Evolutionary conservation across 1,139 yeast species (phyloP).

Genomic region (Yamadazyma siamensis): DNA sequence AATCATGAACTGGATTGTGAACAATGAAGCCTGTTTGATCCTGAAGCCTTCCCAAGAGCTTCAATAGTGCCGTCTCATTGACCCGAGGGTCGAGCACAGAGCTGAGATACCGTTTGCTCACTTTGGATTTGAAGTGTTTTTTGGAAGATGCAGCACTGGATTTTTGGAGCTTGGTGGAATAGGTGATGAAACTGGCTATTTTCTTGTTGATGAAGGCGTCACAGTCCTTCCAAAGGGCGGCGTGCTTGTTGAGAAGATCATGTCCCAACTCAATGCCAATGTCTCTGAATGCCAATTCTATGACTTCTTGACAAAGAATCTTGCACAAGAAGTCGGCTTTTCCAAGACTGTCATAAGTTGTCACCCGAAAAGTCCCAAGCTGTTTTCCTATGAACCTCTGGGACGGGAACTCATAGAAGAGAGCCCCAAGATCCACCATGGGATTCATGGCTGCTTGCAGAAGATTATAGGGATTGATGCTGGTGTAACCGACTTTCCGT

Average conservation of each 20-base stretch:
- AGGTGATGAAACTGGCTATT: conserved; percentile 36
- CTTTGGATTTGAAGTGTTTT: conserved; percentile 39
- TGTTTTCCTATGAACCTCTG: conserved; percentile 60
- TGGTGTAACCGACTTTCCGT: conserved; percentile 36
- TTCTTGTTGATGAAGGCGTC: conserved; percentile 47
- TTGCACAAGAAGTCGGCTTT: conserved; percentile 60
- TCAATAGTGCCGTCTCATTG: conserved; percentile 45
- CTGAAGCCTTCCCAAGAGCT: conserved; percentile 46
- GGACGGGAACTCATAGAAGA: conserved; percentile 50
- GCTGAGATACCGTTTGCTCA: conserved; percentile 45
- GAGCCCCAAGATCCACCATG: conserved; percentile 61
- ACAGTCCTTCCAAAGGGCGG: conserved; percentile 61
- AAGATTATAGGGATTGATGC: conserved; percentile 37
- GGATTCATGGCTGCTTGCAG: conserved; percentile 40
- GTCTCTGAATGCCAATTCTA: conserved; percentile 56
- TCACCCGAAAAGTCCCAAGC: conserved; percentile 62
- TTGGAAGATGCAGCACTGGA: conserved; percentile 32
- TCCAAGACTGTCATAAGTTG: conserved; percentile 63
- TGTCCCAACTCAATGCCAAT: conserved; percentile 35
- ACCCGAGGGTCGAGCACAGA: conserved; percentile 41
- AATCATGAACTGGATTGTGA: conserved; percentile 71
- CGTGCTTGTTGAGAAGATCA: conserved; percentile 50
- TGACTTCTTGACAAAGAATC: conserved; percentile 58
- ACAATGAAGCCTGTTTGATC: conserved; percentile 47
- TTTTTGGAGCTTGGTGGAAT: conserved; percentile 27